A percentile compares a stretch with the other conserved stretches of the same genome.
Conservation (phyloP, 2,329 filamentous ascomycete species). For the Verticillium klebahnii region DNA sequence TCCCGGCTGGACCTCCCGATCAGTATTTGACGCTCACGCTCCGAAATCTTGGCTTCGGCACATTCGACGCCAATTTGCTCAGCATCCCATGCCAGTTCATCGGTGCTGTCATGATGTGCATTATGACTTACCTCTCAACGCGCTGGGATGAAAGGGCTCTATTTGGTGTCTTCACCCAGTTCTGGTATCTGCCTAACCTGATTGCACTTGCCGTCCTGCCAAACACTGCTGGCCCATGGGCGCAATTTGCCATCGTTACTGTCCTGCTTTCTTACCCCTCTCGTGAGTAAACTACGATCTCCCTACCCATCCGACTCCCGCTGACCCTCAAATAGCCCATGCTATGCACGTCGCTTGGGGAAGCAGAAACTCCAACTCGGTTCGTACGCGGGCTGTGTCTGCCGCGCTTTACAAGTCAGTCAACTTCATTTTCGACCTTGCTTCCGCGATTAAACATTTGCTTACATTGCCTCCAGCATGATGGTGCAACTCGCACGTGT, state of each 20-base stretch:
- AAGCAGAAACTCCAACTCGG: constrained; percentile 54
- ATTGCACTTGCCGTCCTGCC: constrained; percentile 25
- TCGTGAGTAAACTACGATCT: constrained; percentile 10
- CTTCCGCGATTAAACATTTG: accelerated
- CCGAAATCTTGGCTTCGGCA: constrained; percentile 21
- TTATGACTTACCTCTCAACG: constrained; percentile 26
- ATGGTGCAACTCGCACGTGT: constrained; percentile 41
- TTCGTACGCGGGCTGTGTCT: constrained; percentile 57
- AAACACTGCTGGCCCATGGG: constrained; percentile 21
- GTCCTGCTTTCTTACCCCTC: constrained; percentile 26
- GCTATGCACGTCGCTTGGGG: constrained; percentile 45
- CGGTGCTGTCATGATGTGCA: constrained; percentile 10
- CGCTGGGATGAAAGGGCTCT: constrained; percentile 22
- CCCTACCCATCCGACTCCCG: constrained; percentile 9
- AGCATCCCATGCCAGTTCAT: constrained; percentile 13
- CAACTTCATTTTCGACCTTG: not conserved
- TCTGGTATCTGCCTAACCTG: constrained; percentile 28
- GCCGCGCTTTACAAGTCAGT: constrained; percentile 54
- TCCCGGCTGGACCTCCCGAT: constrained; percentile 17
- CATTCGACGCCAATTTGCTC: constrained; percentile 43
- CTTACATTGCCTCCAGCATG: constrained; percentile 27
- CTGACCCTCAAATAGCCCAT: constrained; percentile 27
- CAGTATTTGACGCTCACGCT: constrained; percentile 21
- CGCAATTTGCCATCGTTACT: constrained; percentile 23
- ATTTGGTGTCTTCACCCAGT: constrained; percentile 22